Evolutionary conservation across 1,284 basidiomycete genomes (phyloP).

Genomic region (Jaminaea rosea): DNA sequence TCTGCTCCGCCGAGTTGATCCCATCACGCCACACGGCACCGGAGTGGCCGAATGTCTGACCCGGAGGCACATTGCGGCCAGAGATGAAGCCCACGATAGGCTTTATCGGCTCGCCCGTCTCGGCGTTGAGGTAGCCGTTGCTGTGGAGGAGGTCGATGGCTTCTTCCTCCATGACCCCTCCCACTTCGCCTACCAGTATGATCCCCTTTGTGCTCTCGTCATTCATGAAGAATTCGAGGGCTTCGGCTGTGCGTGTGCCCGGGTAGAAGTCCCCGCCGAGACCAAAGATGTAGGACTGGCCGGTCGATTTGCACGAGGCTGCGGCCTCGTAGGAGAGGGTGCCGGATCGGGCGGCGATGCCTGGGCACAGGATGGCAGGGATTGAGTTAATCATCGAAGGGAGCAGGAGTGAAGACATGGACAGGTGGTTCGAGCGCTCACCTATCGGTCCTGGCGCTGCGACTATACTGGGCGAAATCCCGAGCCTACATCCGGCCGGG

Average conservation of each 20-base stretch:
- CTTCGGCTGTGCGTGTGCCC: constrained; percentile 38
- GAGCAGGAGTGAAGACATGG: no score
- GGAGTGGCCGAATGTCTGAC: constrained; percentile 30
- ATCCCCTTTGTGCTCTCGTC: constrained; percentile 12
- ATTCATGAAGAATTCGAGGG: constrained; percentile 25
- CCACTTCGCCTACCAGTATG: constrained; percentile 30
- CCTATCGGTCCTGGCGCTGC: constrained; percentile 16
- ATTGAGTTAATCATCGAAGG: no score
- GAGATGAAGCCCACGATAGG: constrained; percentile 34
- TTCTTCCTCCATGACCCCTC: constrained; percentile 37
- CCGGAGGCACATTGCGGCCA: constrained; percentile 23
- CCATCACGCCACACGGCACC: constrained; percentile 32
- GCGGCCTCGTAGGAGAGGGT: constrained; percentile 40
- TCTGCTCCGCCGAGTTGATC: constrained; percentile 17
- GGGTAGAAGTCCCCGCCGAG: constrained; percentile 36
- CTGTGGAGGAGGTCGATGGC: constrained; percentile 15
- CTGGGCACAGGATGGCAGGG: neutral
- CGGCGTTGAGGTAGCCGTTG: neutral
- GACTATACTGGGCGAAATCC: constrained; percentile 22
- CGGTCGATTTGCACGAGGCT: constrained; percentile 17
- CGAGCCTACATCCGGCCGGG: constrained; percentile 19
- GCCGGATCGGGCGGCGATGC: constrained; percentile 27
- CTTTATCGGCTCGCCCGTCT: constrained; percentile 14
- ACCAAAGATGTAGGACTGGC: constrained; percentile 29
- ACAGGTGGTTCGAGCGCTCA: neutral